phyloP scores from a whole-genome alignment of 805 yeast genomes.

The Cyberlindnera veronae region DNA sequence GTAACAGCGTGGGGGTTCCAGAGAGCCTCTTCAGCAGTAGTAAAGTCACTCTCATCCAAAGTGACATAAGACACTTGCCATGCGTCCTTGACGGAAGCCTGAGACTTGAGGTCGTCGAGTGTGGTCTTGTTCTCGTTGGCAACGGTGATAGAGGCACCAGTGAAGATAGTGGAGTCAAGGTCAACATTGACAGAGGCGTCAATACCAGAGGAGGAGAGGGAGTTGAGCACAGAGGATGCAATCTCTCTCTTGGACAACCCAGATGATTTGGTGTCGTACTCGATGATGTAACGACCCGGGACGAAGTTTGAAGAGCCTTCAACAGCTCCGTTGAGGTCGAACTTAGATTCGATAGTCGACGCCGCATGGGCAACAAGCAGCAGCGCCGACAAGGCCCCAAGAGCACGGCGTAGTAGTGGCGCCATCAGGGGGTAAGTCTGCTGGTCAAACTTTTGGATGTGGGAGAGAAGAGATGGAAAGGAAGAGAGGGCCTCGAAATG shows the following conservation, averaged over 20 bases:
- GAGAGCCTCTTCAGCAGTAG: conserved; percentile 1
- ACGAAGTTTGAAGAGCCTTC: conserved; percentile 1
- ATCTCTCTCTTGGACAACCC: conserved; percentile 7
- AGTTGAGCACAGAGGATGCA: conserved; percentile 2
- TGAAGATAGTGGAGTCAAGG: conserved; percentile 13
- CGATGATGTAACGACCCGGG: conserved; percentile 17
- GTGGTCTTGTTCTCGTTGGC: conserved; percentile 7
- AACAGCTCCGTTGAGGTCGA: not conserved
- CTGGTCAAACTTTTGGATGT: no score
- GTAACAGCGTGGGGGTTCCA: conserved; percentile 9
- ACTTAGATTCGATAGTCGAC: not conserved
- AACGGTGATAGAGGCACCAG: conserved; percentile 16
- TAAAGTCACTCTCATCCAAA: conserved; percentile 6
- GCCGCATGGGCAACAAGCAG: no score
- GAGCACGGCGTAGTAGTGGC: no score
- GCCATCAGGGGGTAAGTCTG: no score
- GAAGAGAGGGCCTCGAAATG: no score
- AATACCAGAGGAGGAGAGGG: conserved; percentile 6
- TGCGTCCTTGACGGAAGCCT: conserved; percentile 12
- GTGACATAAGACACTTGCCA: conserved; percentile 15
- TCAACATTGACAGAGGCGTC: conserved; percentile 10
- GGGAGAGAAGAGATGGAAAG: no score
- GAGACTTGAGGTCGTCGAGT: conserved; percentile 3
- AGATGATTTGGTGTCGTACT: conserved; percentile 10
- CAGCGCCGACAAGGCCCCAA: no score